phyloP scores from a whole-genome alignment of 352 stramenopile species.

The Blastocystis hominis region DNA sequence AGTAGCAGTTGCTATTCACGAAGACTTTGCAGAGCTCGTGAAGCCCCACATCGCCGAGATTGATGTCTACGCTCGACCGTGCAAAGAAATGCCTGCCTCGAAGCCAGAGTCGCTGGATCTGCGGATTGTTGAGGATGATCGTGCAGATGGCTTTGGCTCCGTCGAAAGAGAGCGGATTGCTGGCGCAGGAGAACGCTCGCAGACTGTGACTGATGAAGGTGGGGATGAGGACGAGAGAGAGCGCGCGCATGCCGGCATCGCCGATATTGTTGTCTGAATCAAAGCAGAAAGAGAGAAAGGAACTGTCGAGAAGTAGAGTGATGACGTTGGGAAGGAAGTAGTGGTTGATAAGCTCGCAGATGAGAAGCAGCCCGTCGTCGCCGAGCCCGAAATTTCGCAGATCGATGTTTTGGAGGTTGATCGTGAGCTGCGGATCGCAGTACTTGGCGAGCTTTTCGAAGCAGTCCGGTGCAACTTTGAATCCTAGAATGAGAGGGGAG shows the following conservation, averaged over 20 bases:
- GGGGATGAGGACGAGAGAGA: not conserved
- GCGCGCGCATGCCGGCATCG: not conserved
- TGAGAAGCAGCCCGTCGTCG: not conserved
- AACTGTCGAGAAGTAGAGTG: constrained; percentile 21
- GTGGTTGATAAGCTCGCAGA: constrained; percentile 5
- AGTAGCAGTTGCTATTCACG: not conserved
- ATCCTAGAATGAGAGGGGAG: not conserved
- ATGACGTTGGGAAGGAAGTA: not conserved
- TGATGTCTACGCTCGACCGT: not conserved
- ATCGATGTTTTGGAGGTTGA: not conserved
- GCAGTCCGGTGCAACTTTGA: not conserved
- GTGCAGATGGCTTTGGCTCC: not conserved
- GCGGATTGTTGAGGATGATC: constrained; percentile 2
- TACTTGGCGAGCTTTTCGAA: not conserved
- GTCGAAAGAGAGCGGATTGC: not conserved
- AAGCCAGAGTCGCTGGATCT: constrained; percentile 5
- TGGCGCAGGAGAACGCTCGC: not conserved
- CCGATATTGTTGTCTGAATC: constrained; percentile 10
- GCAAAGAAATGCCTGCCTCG: not conserved
- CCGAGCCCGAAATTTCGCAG: not conserved
- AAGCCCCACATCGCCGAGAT: not conserved
- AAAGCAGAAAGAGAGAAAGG: not conserved
- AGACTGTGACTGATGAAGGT: not conserved
- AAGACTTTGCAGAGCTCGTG: not conserved
- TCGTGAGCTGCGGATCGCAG: not conserved